A percentile compares a stretch with the other conserved stretches of the same genome.
phyloP scores from a whole-genome alignment of 1,284 basidiomycete species.

The Microbotryum lychnidis-dioicae region DNA sequence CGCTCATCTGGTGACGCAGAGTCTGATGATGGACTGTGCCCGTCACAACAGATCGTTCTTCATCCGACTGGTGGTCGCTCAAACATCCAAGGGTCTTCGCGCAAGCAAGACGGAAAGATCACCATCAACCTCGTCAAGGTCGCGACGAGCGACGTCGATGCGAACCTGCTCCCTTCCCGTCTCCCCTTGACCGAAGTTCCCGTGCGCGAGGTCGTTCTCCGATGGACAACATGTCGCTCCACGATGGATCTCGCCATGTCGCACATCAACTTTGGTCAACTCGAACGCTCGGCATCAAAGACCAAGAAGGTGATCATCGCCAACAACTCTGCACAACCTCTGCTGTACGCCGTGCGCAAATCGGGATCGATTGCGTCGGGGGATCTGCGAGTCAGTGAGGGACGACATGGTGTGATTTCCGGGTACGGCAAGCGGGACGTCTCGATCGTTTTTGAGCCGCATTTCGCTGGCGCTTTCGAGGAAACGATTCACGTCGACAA shows the following conservation, averaged over 20 bases:
- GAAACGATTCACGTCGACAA: constrained; percentile 47
- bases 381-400: constrained; percentile 46
- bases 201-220: constrained; percentile 46
- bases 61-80: constrained; percentile 1
- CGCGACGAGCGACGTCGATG: constrained; percentile 37
- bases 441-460: constrained; percentile 43
- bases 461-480: constrained; percentile 42
- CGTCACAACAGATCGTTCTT: constrained; percentile 2
- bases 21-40: not conserved
- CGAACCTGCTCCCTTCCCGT: constrained; percentile 33
- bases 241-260: constrained; percentile 47
- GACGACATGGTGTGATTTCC: constrained; percentile 46
- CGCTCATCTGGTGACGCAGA: not conserved
- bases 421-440: constrained; percentile 48
- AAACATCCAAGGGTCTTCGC: constrained; percentile 34
- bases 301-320: constrained; percentile 47
- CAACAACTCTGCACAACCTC: constrained; percentile 44
- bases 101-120: constrained; percentile 47
- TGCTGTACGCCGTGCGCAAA: constrained; percentile 46
- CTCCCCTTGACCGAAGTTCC: constrained; percentile 42
- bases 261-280: constrained; percentile 48
- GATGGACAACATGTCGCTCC: constrained; percentile 43
- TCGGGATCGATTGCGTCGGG: constrained; percentile 48
- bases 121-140: constrained; percentile 46
- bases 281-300: constrained; percentile 47